Conservation (phyloP, 495 filamentous ascomycete species). For the Ascodesmis nigricans region DNA sequence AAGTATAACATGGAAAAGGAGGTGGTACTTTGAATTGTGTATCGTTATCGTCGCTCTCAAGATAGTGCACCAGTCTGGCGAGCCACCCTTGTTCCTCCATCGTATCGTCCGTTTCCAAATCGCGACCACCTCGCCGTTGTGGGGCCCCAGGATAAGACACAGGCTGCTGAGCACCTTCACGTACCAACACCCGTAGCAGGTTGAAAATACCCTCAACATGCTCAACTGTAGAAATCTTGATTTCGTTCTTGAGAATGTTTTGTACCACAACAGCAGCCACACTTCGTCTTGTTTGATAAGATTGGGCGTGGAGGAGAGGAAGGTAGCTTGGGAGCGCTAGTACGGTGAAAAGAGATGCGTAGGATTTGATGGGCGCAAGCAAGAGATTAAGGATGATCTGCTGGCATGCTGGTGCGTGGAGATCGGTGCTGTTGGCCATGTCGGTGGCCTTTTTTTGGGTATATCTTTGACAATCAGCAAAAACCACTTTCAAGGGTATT, state of each 20-base stretch:
- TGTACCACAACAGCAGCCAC: conserved; percentile 72
- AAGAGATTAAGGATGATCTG: conserved; percentile 73
- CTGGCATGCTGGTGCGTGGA: conserved; percentile 72
- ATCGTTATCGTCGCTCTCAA: conserved; percentile 65
- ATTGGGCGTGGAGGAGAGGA: conserved; percentile 72
- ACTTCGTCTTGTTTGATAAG: conserved; percentile 74
- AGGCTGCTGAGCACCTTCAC: conserved; percentile 70
- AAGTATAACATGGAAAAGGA: neutral
- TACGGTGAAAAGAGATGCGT: conserved; percentile 82
- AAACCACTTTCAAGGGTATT: too few relatives aligned
- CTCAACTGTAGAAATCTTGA: conserved; percentile 45
- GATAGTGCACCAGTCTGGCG: conserved; percentile 72
- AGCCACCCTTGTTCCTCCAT: conserved; percentile 95
- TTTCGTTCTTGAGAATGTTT: conserved; percentile 58
- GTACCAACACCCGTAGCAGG: conserved; percentile 71
- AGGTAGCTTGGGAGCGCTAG: conserved; percentile 77
- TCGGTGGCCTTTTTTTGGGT: conserved; percentile 73
- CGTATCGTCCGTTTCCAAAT: conserved; percentile 69
- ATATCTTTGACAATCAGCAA: too few relatives aligned
- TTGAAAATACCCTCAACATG: conserved; percentile 79
- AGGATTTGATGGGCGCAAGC: conserved; percentile 67
- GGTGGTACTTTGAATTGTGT: conserved; percentile 57
- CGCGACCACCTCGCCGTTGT: conserved; percentile 40
- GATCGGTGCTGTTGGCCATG: conserved; percentile 76
- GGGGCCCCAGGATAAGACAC: conserved; percentile 57